Base-by-base conservation (phyloP, 345 rosid genomes). In the Corchorus olitorius region DNA sequence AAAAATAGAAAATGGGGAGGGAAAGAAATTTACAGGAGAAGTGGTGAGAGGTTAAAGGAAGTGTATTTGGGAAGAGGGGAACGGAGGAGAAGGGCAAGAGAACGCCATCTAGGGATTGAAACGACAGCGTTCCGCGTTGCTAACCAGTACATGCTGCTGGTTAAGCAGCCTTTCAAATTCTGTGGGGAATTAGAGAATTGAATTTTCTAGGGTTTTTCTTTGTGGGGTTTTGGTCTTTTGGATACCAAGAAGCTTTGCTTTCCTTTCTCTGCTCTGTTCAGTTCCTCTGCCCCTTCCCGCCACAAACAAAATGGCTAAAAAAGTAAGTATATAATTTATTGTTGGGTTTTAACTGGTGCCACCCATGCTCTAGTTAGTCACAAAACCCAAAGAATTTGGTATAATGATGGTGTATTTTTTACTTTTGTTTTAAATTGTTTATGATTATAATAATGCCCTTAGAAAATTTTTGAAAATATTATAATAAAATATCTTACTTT, bases 51-150 rank as follows among this genome's bases (percentile, higher is more conserved):
- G 59, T 76, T 33, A 74, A 88, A 67, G 39, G 88, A 83, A 72
- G 76, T 54, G 85, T 46, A 76, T 65, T 64, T 76, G 79, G 77
- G 82, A 75, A 82, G 68, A 77, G 91, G 86, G 2, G 89, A 77
- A 71, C 87, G 86, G 55, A 87, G 81, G 77, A 87, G 81, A 76
- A 82, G 76, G 60, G 91, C 77, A 80, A 90, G 81, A 41, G 89
- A 84, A 22, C 91, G 92, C 87, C 88, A 90, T 84, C 76, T 86
- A 5, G 95, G 91, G 41, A 89, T 53, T 10, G 97, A 81, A 81
- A 87, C 87, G 86, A 84, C 89, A 59, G 79, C 95, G 82, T 80
- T 87, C 77, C 97, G 80, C 6, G 86, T 84, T 13, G 94, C 89
- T 17, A 91, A 69, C 96, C 94, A 80, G 84, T 84, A 89, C 97